Percentiles rank a stretch among this genome's conserved stretches.
phyloP scores from a whole-genome alignment of 352 stramenopile genomes.

The Phytophthora cactorum region DNA sequence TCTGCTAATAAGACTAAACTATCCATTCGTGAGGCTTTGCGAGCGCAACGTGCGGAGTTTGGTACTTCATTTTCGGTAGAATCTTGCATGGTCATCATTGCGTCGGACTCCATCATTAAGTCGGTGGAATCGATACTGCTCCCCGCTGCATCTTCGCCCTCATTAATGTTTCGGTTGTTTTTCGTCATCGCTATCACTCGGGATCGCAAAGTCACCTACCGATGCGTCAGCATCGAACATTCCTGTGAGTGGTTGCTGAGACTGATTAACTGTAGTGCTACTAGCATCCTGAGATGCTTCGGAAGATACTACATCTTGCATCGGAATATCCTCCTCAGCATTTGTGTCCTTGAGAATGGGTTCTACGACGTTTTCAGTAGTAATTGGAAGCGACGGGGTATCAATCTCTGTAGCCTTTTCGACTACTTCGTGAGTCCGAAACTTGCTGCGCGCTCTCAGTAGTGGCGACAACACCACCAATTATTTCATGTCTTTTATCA shows the following conservation, averaged over 20 bases:
- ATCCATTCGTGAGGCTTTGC: slow-evolving; percentile 18
- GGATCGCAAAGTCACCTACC: slow-evolving; percentile 13
- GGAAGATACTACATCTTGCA: neutral
- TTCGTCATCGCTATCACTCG: slow-evolving; percentile 7
- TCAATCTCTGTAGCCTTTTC: neutral
- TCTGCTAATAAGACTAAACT: slow-evolving; percentile 25
- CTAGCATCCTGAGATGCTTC: neutral
- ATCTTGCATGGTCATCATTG: slow-evolving; percentile 22
- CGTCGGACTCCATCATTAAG: slow-evolving; percentile 45
- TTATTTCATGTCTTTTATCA: slow-evolving; percentile 13
- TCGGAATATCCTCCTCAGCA: neutral
- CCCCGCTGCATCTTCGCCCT: slow-evolving; percentile 7
- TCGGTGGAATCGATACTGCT: slow-evolving; percentile 44
- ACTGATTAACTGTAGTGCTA: neutral
- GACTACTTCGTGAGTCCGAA: neutral
- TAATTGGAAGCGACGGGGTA: neutral
- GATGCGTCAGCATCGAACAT: neutral
- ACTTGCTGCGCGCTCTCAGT: neutral
- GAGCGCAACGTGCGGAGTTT: neutral
- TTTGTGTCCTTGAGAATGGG: neutral
- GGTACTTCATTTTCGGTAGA: neutral
- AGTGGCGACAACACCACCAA: neutral
- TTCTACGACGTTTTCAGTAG: neutral
- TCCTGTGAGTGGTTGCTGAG: neutral
- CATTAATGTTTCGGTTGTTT: slow-evolving; percentile 6